Evolutionary conservation across 768 basidiomycete species (phyloP), one percentile per base, ranked within the genome.

Genomic region (Bullera alba): DNA sequence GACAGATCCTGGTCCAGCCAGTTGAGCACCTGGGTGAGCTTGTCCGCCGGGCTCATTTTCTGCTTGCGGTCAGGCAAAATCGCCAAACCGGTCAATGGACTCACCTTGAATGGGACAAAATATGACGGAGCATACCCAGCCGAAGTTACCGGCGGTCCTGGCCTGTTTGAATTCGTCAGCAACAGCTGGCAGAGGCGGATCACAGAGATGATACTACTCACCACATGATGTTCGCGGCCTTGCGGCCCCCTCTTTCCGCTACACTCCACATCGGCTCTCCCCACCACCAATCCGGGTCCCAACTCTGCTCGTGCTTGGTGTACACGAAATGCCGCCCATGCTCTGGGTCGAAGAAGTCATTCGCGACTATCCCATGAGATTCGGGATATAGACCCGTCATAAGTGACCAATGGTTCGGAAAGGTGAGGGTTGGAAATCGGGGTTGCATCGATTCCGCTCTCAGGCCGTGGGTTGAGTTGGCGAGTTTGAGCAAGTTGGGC

Each of bases 261-360:
- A 89, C 91, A 65, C 88, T 86, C 90, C 91, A 95, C 77, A 93
- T 84, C 87, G 90, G 89, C 67, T 92, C 88, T 38, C 91, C 91
- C 14, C 79, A 70, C 89, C 91, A 93, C 87, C 90, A 95, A 0
- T 75, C 63, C 0, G 85, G 63, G 50, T 81, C 78, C 81, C 83
- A 84, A 22, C 78, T 79, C 3, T 80, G 79, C 6, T 80, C 76
- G 8, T 77, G 71, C 8, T 77, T 74, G 50, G 83, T 84, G 65
- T 90, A 53, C 7, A 41, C 22, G 26, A 56, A 60, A 26, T 50
- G 44, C 6, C 35, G 36, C 14, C 16, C 51, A 35, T 53, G 23
- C 25, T 42, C 35, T 0, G 87, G 88, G 69, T 92, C 90, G 80
- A 82, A 91, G 69, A 93, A 95, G 60, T 86, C 87, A 62, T 93